phyloP scores from a whole-genome alignment of 495 filamentous ascomycete genomes.

The Physcia stellaris region DNA sequence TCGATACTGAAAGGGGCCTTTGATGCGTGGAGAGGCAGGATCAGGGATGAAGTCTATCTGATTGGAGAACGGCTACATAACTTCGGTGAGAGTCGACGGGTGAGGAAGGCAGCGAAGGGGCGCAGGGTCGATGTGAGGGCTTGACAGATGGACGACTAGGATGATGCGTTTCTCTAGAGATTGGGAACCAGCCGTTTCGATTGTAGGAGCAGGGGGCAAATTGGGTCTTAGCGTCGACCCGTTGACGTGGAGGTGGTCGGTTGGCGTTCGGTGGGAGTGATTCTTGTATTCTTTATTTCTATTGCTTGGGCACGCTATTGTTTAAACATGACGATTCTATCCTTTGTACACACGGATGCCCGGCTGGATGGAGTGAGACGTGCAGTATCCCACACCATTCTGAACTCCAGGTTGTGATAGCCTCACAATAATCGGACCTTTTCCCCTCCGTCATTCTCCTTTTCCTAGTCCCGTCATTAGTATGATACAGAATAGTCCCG shows the following conservation, averaged over 20 bases:
- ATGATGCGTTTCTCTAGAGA: neutral
- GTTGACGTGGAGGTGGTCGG: neutral
- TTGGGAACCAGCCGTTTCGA: neutral
- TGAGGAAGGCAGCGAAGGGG: constrained; percentile 1
- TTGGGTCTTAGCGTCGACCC: neutral
- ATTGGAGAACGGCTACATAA: constrained; percentile 92
- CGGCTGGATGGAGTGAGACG: too few relatives aligned
- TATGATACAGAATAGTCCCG: too few relatives aligned
- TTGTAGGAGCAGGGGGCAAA: neutral
- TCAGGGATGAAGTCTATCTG: constrained; percentile 89
- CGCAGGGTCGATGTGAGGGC: neutral
- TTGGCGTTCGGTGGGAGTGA: neutral
- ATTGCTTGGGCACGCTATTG: too few relatives aligned
- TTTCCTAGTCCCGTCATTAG: too few relatives aligned
- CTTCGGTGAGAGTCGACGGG: constrained; percentile 47
- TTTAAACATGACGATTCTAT: too few relatives aligned
- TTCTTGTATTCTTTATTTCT: too few relatives aligned
- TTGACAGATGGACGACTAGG: neutral
- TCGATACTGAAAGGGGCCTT: constrained; percentile 38
- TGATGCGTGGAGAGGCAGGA: constrained; percentile 64
- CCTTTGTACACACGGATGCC: too few relatives aligned
- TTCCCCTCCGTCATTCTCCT: too few relatives aligned
- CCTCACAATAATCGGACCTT: too few relatives aligned
- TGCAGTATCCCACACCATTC: too few relatives aligned
- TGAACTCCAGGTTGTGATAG: too few relatives aligned